Conservation (phyloP, 495 filamentous ascomycete genomes). For the Talaromyces trachyspermus region DNA sequence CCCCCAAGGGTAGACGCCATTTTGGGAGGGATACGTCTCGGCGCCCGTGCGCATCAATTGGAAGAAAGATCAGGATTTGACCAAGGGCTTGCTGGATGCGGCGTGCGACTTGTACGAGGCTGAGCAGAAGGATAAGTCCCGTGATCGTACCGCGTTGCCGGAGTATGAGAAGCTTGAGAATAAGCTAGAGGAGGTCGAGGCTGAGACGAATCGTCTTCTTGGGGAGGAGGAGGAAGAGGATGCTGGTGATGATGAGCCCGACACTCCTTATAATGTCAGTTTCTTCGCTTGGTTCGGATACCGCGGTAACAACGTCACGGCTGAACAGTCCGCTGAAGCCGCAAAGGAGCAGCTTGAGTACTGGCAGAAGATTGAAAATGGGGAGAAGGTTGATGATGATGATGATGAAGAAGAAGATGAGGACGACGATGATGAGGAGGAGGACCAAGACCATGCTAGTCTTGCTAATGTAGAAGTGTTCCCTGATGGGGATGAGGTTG, state of each 20-base stretch:
- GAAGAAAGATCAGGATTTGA: constrained; percentile 80
- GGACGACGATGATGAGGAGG: constrained; percentile 45
- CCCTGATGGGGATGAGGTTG: constrained; percentile 70
- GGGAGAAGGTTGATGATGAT: constrained; percentile 41
- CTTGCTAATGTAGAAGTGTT: constrained; percentile 66
- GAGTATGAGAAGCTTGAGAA: constrained; percentile 45
- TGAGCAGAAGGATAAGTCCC: constrained; percentile 41
- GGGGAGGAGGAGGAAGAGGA: constrained; percentile 37
- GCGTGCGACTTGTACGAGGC: constrained; percentile 61
- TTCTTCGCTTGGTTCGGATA: constrained; percentile 90
- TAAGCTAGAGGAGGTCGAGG: constrained; percentile 32
- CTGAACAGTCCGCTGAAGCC: constrained; percentile 58
- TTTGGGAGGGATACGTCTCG: constrained; percentile 64
- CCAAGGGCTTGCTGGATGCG: constrained; percentile 66
- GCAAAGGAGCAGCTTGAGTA: constrained; percentile 50
- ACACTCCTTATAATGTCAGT: constrained; percentile 51
- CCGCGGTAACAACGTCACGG: constrained; percentile 55
- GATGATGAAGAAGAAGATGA: constrained; percentile 38
- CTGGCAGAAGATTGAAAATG: constrained; percentile 46
- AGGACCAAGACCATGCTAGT: constrained; percentile 47
- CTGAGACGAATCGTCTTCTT: constrained; percentile 14
- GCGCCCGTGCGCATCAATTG: constrained; percentile 83
- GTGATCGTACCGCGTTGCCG: constrained; percentile 30
- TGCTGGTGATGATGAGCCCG: constrained; percentile 8
- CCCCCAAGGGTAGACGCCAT: constrained; percentile 42